Conservation (phyloP, 2,329 filamentous ascomycete species). For the Metarhizium brunneum region DNA sequence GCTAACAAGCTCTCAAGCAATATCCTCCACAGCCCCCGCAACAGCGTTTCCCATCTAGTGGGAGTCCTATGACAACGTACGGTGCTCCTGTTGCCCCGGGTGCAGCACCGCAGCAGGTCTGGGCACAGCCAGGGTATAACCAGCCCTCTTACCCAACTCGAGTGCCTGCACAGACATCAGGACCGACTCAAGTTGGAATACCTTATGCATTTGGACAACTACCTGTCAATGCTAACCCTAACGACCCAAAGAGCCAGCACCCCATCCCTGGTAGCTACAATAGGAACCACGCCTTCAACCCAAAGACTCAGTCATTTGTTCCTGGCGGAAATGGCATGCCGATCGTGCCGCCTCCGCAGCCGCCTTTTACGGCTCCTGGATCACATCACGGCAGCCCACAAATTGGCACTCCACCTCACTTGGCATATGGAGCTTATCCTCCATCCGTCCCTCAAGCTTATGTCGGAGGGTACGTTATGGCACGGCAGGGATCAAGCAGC, state of each 20-base stretch:
- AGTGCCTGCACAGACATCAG: slow-evolving; percentile 18
- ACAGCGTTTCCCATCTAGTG: slow-evolving; percentile 21
- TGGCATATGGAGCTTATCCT: slow-evolving; percentile 40
- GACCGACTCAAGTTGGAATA: slow-evolving; percentile 23
- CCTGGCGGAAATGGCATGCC: slow-evolving; percentile 47
- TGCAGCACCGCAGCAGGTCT: slow-evolving; percentile 22
- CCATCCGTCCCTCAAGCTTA: slow-evolving; percentile 37
- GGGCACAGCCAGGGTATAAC: slow-evolving; percentile 26
- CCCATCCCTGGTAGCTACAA: slow-evolving; percentile 78
- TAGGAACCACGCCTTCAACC: slow-evolving; percentile 75
- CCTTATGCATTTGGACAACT: slow-evolving; percentile 75
- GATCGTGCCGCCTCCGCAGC: slow-evolving; percentile 37
- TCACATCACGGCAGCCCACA: slow-evolving; percentile 46
- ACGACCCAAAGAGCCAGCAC: slow-evolving; percentile 68
- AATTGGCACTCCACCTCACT: slow-evolving; percentile 40
- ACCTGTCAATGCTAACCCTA: slow-evolving; percentile 58
- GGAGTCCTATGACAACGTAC: slow-evolving; percentile 28
- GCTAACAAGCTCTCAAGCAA: slow-evolving; percentile 14
- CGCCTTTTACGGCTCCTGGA: slow-evolving; percentile 37
- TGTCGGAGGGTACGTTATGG: slow-evolving; percentile 43
- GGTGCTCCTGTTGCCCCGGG: slow-evolving; percentile 22
- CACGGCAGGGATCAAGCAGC: slow-evolving; percentile 45
- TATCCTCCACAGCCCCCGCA: slow-evolving; percentile 20
- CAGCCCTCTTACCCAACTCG: slow-evolving; percentile 21
- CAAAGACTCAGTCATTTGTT: slow-evolving; percentile 86